Evolutionary conservation across 2,329 filamentous ascomycete species (phyloP).

Genomic region (Teratosphaeria nubilosa): DNA sequence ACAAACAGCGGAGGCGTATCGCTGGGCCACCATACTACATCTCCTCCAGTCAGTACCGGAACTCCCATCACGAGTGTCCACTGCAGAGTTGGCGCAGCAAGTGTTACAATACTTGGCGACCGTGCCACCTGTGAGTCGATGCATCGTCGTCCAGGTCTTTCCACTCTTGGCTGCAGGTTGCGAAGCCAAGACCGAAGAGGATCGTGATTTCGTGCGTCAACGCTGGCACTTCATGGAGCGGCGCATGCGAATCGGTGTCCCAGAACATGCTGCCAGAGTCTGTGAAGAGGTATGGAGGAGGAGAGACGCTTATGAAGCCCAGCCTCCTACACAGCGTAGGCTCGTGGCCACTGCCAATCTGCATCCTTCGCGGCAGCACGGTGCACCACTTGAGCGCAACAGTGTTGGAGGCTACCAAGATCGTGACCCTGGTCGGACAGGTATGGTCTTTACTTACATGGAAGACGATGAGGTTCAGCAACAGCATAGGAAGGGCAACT

Average conservation of each 20-base stretch:
- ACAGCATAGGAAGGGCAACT: slow-evolving; percentile 1
- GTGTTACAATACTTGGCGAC: slow-evolving; percentile 53
- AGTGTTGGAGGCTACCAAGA: slow-evolving; percentile 8
- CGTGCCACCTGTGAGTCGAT: slow-evolving; percentile 51
- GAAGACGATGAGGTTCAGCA: slow-evolving; percentile 6
- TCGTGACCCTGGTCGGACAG: slow-evolving; percentile 20
- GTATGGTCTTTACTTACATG: slow-evolving; percentile 24
- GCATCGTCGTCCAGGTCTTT: slow-evolving; percentile 60
- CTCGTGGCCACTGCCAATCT: slow-evolving; percentile 28
- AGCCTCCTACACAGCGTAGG: slow-evolving; percentile 20
- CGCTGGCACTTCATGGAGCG: slow-evolving; percentile 52
- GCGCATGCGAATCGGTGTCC: slow-evolving; percentile 56
- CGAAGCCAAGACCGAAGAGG: slow-evolving; percentile 49
- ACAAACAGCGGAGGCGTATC: slow-evolving; percentile 57
- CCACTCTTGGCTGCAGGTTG: slow-evolving; percentile 59
- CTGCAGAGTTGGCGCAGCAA: slow-evolving; percentile 50
- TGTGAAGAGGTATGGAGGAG: slow-evolving; percentile 57
- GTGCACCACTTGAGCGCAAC: slow-evolving; percentile 8
- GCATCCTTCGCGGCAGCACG: slow-evolving; percentile 17
- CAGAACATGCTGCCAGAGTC: slow-evolving; percentile 56
- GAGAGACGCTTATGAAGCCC: slow-evolving; percentile 44
- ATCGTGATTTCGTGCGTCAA: slow-evolving; percentile 53
- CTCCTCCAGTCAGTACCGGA: slow-evolving; percentile 60
- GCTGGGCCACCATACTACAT: slow-evolving; percentile 56
- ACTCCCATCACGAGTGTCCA: slow-evolving; percentile 46